Percentiles rank a stretch among this genome's conserved stretches.
phyloP scores from a whole-genome alignment of 441 rosid genomes.

The Pelargonium exstipulatum region DNA sequence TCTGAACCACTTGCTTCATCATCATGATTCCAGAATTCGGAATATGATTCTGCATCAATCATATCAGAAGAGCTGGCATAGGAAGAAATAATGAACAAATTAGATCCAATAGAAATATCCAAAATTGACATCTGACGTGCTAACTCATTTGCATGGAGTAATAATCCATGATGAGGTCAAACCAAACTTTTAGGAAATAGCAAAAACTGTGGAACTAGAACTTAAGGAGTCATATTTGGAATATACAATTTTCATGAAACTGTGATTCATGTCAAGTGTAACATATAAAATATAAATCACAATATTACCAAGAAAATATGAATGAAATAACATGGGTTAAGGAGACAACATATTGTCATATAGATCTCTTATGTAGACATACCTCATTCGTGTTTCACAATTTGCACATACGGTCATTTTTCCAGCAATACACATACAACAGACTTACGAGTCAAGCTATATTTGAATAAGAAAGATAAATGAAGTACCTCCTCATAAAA shows the following conservation, averaged over 20 bases:
- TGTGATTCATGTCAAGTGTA: neutral
- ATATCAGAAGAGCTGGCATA: conserved; percentile 42
- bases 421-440: neutral
- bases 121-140: neutral
- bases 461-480: conserved; percentile 10
- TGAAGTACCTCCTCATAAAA: conserved; percentile 52
- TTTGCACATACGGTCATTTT: conserved; percentile 1
- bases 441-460: neutral
- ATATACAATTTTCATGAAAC: neutral
- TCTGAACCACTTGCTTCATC: conserved; percentile 71
- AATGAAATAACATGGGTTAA: neutral
- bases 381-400: neutral
- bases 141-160: neutral
- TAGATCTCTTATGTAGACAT: neutral
- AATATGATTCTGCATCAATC: conserved; percentile 39
- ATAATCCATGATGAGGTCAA: neutral
- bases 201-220: neutral
- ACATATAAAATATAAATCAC: neutral
- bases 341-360: neutral
- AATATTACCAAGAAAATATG: neutral
- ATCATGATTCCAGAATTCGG: conserved; percentile 91
- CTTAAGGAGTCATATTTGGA: neutral
- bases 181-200: neutral
- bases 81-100: conserved; percentile 18
- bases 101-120: conserved; percentile 14